Evolutionary conservation across 2,329 filamentous ascomycete genomes (phyloP).

Genomic region (Beauveria scarabaeidicola): DNA sequence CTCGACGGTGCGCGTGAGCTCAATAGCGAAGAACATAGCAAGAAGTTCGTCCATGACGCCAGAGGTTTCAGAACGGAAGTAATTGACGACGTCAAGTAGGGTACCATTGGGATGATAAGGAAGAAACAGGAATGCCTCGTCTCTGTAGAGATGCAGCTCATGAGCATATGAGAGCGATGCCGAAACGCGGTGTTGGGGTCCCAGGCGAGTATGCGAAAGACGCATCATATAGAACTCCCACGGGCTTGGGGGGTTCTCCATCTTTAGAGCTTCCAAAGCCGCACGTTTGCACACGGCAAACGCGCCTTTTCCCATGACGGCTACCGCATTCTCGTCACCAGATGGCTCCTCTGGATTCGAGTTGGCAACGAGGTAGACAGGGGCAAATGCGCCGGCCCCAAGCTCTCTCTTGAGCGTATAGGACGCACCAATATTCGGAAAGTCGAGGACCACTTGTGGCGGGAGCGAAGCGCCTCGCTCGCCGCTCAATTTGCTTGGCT

Average conservation of each 20-base stretch:
- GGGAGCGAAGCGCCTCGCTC: constrained; percentile 54
- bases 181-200: constrained; percentile 58
- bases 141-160: constrained; percentile 83
- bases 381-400: constrained; percentile 88
- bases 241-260: constrained; percentile 77
- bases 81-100: constrained; percentile 87
- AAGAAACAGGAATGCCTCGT: constrained; percentile 84
- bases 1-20: constrained; percentile 84
- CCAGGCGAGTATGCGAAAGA: constrained; percentile 67
- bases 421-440: constrained; percentile 53
- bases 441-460: constrained; percentile 56
- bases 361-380: constrained; percentile 85
- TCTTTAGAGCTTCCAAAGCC: constrained; percentile 78
- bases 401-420: constrained; percentile 81
- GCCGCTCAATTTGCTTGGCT: constrained; percentile 45
- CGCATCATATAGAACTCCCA: constrained; percentile 99
- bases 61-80: constrained; percentile 62
- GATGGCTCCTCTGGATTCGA: constrained; percentile 42
- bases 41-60: constrained; percentile 82
- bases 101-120: constrained; percentile 86
- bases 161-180: constrained; percentile 76
- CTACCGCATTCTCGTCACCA: constrained; percentile 33
- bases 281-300: constrained; percentile 49
- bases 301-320: constrained; percentile 53
- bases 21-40: constrained; percentile 91